These are phyloP conservation scores for Schwanniomyces occidentalis DNA, from an alignment of 805 yeast species.

Conservation along the genomic window DNA sequence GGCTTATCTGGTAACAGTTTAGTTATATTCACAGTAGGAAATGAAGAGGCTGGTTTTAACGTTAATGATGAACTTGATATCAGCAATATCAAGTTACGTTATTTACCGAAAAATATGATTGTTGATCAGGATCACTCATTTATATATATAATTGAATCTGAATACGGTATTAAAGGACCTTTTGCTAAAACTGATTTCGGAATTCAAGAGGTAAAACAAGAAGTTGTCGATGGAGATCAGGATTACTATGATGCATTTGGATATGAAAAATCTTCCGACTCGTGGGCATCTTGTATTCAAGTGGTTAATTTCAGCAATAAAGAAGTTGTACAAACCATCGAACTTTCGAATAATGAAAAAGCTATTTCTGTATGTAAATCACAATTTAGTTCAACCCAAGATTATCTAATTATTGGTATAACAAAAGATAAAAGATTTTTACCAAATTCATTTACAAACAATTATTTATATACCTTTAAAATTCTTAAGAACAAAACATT, in stretches of 20 bases:
- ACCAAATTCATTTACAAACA: constrained; percentile 25
- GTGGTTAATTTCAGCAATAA: constrained; percentile 37
- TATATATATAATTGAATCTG: constrained; percentile 48
- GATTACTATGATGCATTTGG: constrained; percentile 50
- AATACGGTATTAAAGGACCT: constrained; percentile 36
- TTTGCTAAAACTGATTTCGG: constrained; percentile 17
- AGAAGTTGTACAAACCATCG: constrained; percentile 43
- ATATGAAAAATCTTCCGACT: constrained; percentile 22
- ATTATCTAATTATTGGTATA: constrained; percentile 49
- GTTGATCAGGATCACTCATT: constrained; percentile 21
- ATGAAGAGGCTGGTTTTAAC: constrained; percentile 29
- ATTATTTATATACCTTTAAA: constrained; percentile 38
- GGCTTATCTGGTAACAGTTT: constrained; percentile 56
- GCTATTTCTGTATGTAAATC: constrained; percentile 40
- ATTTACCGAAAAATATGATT: constrained; percentile 50
- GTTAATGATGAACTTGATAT: constrained; percentile 27
- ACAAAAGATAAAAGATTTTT: constrained; percentile 24
- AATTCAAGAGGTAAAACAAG: background rate
- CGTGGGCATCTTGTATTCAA: constrained; percentile 59
- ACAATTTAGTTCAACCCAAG: constrained; percentile 25
- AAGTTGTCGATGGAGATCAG: constrained; percentile 13
- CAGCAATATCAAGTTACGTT: constrained; percentile 42
- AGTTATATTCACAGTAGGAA: constrained; percentile 56
- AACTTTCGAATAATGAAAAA: constrained; percentile 44
- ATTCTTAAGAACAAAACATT: constrained; percentile 41